Base-by-base conservation (phyloP, 805 yeast genomes). In the Starmerella vitae region DNA sequence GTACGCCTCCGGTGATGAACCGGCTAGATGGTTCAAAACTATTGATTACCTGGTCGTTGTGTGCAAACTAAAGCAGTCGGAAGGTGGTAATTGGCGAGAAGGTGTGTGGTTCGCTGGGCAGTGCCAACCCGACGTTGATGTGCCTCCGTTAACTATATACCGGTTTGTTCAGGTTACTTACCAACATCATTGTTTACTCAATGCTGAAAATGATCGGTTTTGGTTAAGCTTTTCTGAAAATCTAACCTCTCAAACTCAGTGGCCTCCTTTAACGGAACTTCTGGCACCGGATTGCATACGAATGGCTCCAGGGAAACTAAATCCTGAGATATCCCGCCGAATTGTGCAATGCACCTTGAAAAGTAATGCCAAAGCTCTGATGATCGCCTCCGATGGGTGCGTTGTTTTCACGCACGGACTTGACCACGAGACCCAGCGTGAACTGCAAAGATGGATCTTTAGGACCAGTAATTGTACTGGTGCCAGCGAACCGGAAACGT, bases 271-370 rank as follows among this genome's bases (percentile, higher is more conserved):
- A n/a, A n/a, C n/a, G n/a, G n/a, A n/a, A 17, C 19, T 34, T 9
- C 33, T 43, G 18, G 42, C 41, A 1, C 46, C 46, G 7, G 20
- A 33, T 17, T 33, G 44, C n/a, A 20, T 49, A 14, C 34, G 49
- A 17, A 31, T 49, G 6, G 52, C 47, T 5, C 44, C 54, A 3
- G 54, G 54, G 14, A 52, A 82, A 38, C 79, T 85, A 64, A 68
- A 72, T 42, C 85, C 84, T n/a, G 75, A 75, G 49, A 67, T 79
- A 38, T 79, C 79, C 61, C 72, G 63, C 48, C 93, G 80, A 46
- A 78, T 60, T 50, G 81, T 72, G 50, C 76, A 71, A 54, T 65
- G 84, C 47, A 66, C 82, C 58, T 74, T 73, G 54, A 69, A 76
- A 1, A 51, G 77, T 15, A 63, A 71, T 10, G 66, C 75, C 2